phyloP scores from a whole-genome alignment of 306 rosid genomes.

The Clitoria ternatea region DNA sequence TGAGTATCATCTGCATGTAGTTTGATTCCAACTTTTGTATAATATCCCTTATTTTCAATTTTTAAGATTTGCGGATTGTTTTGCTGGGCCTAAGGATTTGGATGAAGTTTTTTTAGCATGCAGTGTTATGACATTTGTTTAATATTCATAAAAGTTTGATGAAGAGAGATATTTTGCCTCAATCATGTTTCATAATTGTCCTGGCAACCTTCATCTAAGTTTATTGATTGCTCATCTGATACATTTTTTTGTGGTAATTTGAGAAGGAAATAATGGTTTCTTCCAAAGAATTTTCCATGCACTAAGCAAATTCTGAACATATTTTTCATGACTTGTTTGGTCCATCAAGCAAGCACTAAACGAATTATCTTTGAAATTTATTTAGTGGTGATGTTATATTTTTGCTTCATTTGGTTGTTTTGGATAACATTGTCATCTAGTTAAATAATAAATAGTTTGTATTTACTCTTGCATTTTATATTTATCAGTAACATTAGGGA shows the following conservation, averaged over 20 bases:
- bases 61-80: background rate
- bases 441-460: constrained; percentile 1
- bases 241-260: background rate
- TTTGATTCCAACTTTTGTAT: background rate
- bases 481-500: background rate
- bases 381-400: background rate
- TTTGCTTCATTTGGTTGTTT: background rate
- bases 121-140: background rate
- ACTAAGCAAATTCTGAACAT: background rate
- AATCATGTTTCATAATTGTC: background rate
- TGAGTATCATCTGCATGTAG: background rate
- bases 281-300: background rate
- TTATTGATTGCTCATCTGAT: background rate
- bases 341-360: too few species aligned
- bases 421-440: background rate
- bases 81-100: background rate
- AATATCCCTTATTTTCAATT: background rate
- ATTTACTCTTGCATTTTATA: background rate
- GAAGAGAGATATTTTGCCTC: background rate
- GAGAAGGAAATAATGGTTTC: background rate
- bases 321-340: too few species aligned
- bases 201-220: background rate
- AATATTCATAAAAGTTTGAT: background rate
- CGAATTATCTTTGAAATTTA: background rate
- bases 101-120: background rate